Conservation (phyloP, 495 filamentous ascomycete species). For the Neurospora terricola region DNA sequence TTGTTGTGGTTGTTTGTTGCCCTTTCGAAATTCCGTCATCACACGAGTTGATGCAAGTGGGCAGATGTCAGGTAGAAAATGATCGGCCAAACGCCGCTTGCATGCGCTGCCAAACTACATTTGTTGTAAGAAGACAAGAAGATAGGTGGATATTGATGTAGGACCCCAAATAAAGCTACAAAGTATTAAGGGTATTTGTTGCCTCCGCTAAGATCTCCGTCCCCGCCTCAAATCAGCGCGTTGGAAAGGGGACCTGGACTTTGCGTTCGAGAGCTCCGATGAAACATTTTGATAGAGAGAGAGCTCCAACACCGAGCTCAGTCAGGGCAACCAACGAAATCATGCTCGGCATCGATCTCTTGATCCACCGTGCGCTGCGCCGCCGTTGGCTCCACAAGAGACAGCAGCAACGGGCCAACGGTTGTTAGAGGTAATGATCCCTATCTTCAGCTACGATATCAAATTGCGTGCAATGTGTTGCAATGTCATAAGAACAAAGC, state of each 20-base stretch:
- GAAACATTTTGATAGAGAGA: neutral
- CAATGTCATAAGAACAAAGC: neutral
- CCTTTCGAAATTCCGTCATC: neutral
- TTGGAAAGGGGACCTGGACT: neutral
- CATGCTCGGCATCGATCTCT: neutral
- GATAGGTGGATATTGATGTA: neutral
- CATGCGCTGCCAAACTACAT: neutral
- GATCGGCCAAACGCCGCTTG: neutral
- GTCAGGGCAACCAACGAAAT: neutral
- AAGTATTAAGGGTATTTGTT: neutral
- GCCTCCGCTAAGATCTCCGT: neutral
- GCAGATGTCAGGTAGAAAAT: neutral
- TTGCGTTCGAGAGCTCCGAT: neutral
- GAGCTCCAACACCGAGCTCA: neutral
- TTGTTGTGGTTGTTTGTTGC: neutral
- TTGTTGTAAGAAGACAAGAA: neutral
- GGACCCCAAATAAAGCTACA: neutral
- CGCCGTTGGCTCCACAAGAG: neutral
- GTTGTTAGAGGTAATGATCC: neutral
- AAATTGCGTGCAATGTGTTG: neutral
- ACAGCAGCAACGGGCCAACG: too few relatives aligned
- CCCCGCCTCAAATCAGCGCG: neutral
- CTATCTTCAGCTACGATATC: neutral
- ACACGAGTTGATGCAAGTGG: neutral
- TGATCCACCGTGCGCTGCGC: neutral